These are phyloP conservation scores for Fagopyrum homotropicum DNA, from an alignment of 148 eudicot genomes.

Conservation along the genomic window DNA sequence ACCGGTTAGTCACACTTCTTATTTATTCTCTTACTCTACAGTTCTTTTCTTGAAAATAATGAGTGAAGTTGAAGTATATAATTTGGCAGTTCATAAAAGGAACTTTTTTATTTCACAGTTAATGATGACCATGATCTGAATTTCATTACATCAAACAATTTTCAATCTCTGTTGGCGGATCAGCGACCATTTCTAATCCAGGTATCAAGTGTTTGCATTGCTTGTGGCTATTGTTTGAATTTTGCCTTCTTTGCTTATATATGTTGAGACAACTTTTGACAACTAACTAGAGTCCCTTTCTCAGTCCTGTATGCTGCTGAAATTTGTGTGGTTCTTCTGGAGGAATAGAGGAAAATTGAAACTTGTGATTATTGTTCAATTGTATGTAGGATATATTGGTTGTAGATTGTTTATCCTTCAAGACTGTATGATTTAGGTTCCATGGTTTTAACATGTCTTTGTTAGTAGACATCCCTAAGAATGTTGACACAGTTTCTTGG, in stretches of 20 bases:
- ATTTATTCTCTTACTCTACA: not conserved
- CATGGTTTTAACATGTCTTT: not conserved
- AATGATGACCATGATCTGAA: conserved; percentile 35
- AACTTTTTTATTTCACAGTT: conserved; percentile 22
- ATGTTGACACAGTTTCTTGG: not conserved
- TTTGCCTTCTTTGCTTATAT: not conserved
- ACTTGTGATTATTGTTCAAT: not conserved
- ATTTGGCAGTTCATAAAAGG: not conserved
- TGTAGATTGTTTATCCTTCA: not conserved
- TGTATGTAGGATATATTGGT: not conserved
- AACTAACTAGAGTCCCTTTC: not conserved
- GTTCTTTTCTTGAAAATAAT: not conserved
- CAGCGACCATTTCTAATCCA: conserved; percentile 49
- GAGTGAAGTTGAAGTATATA: not conserved
- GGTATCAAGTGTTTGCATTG: conserved; percentile 23
- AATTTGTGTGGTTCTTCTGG: not conserved
- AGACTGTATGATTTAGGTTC: not conserved
- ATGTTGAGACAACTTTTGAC: not conserved
- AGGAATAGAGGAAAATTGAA: not conserved
- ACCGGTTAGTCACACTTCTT: conserved; percentile 40
- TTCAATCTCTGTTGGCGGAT: conserved; percentile 33
- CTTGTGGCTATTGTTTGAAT: not conserved
- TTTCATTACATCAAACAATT: conserved; percentile 38
- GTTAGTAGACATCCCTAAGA: not conserved
- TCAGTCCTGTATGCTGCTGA: not conserved